Evolutionary conservation across 805 yeast species (phyloP).

Genomic region (Metschnikowia lochheadii): DNA sequence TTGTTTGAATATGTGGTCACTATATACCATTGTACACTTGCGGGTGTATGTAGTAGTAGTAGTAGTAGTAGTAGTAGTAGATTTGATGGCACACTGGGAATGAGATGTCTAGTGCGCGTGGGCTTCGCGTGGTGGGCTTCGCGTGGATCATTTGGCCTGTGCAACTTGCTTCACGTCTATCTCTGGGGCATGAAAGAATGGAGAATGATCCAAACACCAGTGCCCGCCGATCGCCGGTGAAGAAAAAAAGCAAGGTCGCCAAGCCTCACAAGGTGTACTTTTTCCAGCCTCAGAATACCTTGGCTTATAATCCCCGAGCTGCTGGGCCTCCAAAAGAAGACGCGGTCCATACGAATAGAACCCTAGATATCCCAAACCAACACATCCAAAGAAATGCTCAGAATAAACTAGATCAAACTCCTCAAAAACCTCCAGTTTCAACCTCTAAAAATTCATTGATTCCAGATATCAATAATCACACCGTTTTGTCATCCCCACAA

Average conservation of each 20-base stretch:
- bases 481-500: neutral
- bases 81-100: no score
- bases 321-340: neutral
- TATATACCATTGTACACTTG: neutral
- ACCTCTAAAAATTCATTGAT: neutral
- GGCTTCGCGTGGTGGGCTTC: constrained; percentile 10
- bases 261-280: constrained; percentile 29
- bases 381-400: no score
- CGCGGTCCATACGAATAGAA: no score
- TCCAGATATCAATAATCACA: neutral
- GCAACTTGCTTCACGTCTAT: neutral
- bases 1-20: no score
- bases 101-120: neutral
- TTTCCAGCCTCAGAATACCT: constrained; percentile 32
- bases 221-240: constrained; percentile 8
- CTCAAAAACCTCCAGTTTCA: neutral
- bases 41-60: neutral
- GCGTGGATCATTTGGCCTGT: constrained; percentile 5
- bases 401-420: neutral
- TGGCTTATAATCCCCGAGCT: constrained; percentile 18
- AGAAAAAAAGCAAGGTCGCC: constrained; percentile 12
- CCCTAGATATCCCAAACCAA: no score
- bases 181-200: constrained; percentile 5
- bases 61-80: no score
- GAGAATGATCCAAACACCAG: neutral